Evolutionary conservation across 164 flowering plant genomes (phyloP), one percentile per base, ranked within the genome.

Genomic region (Cinnamomum chago): DNA sequence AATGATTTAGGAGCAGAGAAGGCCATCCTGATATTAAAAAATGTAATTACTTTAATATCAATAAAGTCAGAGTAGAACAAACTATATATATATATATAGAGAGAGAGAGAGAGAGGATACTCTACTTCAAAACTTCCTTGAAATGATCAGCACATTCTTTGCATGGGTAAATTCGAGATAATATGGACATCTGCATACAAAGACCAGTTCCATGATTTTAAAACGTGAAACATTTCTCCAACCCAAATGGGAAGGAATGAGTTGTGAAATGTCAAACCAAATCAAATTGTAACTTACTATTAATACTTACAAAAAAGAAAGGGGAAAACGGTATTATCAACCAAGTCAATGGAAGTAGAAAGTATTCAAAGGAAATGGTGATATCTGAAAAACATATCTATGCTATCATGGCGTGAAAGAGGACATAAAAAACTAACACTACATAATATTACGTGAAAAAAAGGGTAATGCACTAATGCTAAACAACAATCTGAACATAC

Each of bases 71-170:
- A 23, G 17, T 30, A 50, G 24, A 50, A 7, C 9, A 40, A 40
- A 7, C 3, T 28, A 28, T 28, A 28, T 28, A 28, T 30, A 35
- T 35, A 30, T 30, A 30, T 30, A 30, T 30, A 30, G 0, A 28
- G 0, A 28, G 33, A 30, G 33, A 24, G 10, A 75, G 68, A 0
- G 65, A 70, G 22, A 72, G 62, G 65, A 75, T 15, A 60, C 9
- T 35, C 62, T 86, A 92, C 99, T 95, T 91, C 67, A 95, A 71
- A 13, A 95, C 85, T 80, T 93, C 97, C 86, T 91, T 90, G 69
- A 95, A 95, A 86, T 93, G 99, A 81, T 95, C 97, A 7, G 99
- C 98, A 81, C 99, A 95, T 76, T 95, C 98, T 81, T 88, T 87
- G 88, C 99, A 95, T 75, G 99, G 99, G 75, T 95, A 93, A 84